phyloP scores from a whole-genome alignment of 202 grass and related monocot genomes.

The Musa balbisiana region DNA sequence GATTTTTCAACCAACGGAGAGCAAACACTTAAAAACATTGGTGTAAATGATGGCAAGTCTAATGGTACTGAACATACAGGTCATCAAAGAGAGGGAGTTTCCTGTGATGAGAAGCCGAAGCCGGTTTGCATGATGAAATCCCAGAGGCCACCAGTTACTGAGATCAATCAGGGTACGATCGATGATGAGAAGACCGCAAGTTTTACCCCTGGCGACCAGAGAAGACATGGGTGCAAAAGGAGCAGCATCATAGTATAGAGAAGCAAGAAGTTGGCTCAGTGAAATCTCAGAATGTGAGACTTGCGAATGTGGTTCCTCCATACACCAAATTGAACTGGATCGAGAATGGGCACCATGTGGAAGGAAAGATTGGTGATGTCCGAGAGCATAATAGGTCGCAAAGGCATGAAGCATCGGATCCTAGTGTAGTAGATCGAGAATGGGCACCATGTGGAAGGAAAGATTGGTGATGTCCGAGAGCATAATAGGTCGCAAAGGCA shows the following conservation, averaged over 20 bases:
- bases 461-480: too few relatives aligned
- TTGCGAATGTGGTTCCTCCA: background rate
- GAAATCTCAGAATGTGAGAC: background rate
- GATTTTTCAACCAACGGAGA: conserved; percentile 12
- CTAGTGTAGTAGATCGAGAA: too few relatives aligned
- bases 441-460: too few relatives aligned
- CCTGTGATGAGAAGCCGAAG: conserved; percentile 21
- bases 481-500: too few relatives aligned
- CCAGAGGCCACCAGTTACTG: conserved; percentile 32
- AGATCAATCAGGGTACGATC: conserved; percentile 2
- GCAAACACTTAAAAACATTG: conserved; percentile 8
- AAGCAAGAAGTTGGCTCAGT: background rate
- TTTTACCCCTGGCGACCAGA: conserved; percentile 23
- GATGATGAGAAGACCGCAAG: conserved; percentile 28
- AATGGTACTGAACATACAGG: background rate
- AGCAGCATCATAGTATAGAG: background rate
- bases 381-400: background rate
- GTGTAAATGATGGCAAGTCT: conserved; percentile 21
- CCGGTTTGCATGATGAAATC: conserved; percentile 52
- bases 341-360: background rate
- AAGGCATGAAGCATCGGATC: background rate
- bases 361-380: background rate
- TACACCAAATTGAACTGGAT: conserved; percentile 2
- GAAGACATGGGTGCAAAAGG: background rate
- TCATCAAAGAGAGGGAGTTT: background rate